Conservation (phyloP, 352 stramenopile genomes). For the Globisporangium takayamanum region DNA sequence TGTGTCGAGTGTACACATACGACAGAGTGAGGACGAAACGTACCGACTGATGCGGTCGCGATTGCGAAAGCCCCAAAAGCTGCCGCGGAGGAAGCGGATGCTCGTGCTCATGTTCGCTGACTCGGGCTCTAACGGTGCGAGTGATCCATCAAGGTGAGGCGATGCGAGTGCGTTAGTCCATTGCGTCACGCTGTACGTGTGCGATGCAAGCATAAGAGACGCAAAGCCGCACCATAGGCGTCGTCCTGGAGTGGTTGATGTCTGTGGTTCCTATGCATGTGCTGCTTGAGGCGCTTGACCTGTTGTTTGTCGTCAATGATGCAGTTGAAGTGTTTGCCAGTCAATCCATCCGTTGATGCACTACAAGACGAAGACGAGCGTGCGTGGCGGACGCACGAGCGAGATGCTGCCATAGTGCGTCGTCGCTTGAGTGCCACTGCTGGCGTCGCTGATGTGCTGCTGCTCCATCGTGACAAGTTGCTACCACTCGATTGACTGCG, state of each 20-base stretch:
- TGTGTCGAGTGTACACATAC: neutral
- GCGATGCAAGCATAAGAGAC: too few species aligned
- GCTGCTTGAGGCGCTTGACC: conserved; percentile 21
- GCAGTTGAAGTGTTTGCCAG: neutral
- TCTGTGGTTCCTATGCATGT: conserved; percentile 4
- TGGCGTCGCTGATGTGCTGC: conserved; percentile 1
- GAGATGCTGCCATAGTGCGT: conserved; percentile 34
- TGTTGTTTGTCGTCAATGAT: neutral
- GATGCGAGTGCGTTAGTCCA: too few species aligned
- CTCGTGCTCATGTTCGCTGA: conserved; percentile 24
- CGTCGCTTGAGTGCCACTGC: neutral
- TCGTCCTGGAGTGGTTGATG: conserved; percentile 1
- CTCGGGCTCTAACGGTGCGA: conserved; percentile 17
- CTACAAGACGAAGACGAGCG: conserved; percentile 6
- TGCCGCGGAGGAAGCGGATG: conserved; percentile 21
- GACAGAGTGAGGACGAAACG: neutral
- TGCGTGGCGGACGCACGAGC: conserved; percentile 14
- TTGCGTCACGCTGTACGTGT: too few species aligned
- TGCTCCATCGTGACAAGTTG: conserved; percentile 12
- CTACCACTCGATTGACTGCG: too few species aligned
- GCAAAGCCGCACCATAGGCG: neutral
- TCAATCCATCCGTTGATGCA: neutral
- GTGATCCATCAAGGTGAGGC: neutral
- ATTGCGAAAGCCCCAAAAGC: conserved; percentile 18
- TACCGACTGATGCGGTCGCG: conserved; percentile 42